Conservation (phyloP, 1,139 yeast genomes). For the Yamadazyma spencermartinsiae region DNA sequence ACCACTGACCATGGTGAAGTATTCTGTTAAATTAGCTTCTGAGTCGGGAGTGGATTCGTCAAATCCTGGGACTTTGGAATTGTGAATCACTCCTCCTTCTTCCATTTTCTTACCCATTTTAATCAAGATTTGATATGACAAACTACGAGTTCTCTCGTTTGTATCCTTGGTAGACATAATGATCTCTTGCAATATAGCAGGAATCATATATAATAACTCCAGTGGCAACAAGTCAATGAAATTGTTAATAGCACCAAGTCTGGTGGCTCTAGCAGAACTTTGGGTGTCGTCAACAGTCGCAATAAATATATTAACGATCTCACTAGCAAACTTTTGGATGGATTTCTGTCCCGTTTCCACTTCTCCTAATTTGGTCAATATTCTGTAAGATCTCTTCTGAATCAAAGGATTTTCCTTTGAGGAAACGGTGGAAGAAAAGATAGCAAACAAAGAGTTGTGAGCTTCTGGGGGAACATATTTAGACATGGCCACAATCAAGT, state of each 20-base stretch:
- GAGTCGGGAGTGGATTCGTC: conserved; percentile 61
- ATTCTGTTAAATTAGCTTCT: conserved; percentile 74
- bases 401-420: conserved; percentile 59
- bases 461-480: conserved; percentile 73
- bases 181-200: conserved; percentile 80
- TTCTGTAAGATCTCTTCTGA: conserved; percentile 90
- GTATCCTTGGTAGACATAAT: conserved; percentile 91
- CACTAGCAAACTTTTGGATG: conserved; percentile 48
- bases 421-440: conserved; percentile 69
- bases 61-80: conserved; percentile 68
- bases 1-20: conserved; percentile 90
- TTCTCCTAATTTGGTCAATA: conserved; percentile 69
- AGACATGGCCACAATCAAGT: conserved; percentile 82
- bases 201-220: conserved; percentile 70
- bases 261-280: conserved; percentile 76
- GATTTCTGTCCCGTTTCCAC: conserved; percentile 63
- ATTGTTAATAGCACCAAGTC: conserved; percentile 66
- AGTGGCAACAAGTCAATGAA: conserved; percentile 62
- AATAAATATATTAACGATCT: conserved; percentile 61
- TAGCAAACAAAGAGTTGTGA: conserved; percentile 72
- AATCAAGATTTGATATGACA: conserved; percentile 73
- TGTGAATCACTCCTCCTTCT: conserved; percentile 67
- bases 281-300: conserved; percentile 61
- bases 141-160: conserved; percentile 86
- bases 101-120: conserved; percentile 80